phyloP scores from a whole-genome alignment of 257 asterid genomes.

The Jacaranda mimosifolia region DNA sequence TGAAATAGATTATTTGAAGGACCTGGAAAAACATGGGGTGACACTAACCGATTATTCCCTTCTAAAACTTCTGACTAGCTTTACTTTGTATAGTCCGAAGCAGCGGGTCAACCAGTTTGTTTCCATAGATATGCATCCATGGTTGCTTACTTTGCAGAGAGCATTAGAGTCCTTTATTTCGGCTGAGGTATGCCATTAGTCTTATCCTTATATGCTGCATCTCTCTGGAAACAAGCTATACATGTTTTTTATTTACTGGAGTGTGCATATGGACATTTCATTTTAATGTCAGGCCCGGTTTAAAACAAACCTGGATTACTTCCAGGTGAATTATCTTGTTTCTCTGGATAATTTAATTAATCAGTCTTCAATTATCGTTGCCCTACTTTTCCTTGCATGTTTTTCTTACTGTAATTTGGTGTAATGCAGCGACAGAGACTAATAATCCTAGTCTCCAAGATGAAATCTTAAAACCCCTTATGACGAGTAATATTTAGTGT shows the following conservation, averaged over 20 bases:
- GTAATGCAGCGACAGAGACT: not conserved
- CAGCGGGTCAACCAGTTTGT: constrained; percentile 61
- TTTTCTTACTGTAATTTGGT: not conserved
- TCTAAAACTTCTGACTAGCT: constrained; percentile 70
- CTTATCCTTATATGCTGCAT: not conserved
- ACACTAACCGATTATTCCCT: constrained; percentile 76
- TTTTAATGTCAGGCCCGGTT: not conserved
- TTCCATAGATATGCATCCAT: constrained; percentile 86
- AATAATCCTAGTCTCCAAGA: not conserved
- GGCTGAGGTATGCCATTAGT: constrained; percentile 53
- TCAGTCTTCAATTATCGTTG: not conserved
- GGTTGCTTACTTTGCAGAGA: constrained; percentile 80
- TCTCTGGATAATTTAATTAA: not conserved
- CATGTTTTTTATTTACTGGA: not conserved
- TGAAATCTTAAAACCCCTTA: constrained; percentile 5
- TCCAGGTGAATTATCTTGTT: not conserved
- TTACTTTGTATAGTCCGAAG: constrained; percentile 51
- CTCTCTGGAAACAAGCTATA: not conserved
- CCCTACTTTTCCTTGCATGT: not conserved
- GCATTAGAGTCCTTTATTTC: constrained; percentile 77
- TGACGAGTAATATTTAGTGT: not conserved
- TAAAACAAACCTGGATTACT: not conserved
- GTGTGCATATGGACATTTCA: not conserved
- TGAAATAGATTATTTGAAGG: constrained; percentile 81
- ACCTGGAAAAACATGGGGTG: constrained; percentile 87